These are phyloP conservation scores for Nannochloropsis gaditana DNA, from an alignment of 108 stramenopile genomes.

Conservation along the genomic window DNA sequence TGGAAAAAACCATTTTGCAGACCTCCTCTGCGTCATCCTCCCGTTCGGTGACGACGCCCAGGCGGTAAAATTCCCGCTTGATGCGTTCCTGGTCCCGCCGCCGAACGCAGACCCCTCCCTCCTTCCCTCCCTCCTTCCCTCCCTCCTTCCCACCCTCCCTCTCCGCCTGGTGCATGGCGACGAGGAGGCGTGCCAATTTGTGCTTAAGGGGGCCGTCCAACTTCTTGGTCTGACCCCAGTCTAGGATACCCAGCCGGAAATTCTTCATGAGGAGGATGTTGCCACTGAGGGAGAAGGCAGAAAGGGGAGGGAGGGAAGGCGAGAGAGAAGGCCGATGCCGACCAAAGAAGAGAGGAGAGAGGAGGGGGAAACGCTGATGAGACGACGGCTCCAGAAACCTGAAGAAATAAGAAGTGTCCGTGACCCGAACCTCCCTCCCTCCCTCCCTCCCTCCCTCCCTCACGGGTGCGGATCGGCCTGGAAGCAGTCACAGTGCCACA, in stretches of 20 bases:
- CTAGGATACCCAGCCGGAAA: conserved; percentile 45
- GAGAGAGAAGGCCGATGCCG: not conserved
- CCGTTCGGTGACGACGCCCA: conserved; percentile 45
- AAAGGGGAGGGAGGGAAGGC: not conserved
- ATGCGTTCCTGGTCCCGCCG: not conserved
- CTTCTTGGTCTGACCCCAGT: conserved; percentile 52
- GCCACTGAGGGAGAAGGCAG: not conserved
- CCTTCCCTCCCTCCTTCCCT: not conserved
- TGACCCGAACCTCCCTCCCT: not conserved
- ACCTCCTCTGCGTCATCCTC: conserved; percentile 45
- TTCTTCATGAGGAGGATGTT: conserved; percentile 14
- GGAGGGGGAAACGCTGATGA: not conserved
- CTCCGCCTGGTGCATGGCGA: conserved; percentile 24
- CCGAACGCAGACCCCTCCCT: not conserved
- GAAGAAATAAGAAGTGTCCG: too few species aligned
- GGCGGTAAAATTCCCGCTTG: conserved; percentile 28
- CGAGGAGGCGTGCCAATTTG: conserved; percentile 29
- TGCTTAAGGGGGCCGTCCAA: conserved; percentile 12
- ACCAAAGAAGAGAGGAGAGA: not conserved
- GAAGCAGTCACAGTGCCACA: conserved; percentile 58
- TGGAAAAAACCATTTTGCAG: conserved; percentile 49
- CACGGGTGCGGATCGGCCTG: conserved; percentile 68
- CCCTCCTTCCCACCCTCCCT: conserved; percentile 21
- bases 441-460: not conserved
- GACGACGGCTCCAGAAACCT: conserved; percentile 14